Conservation (phyloP, 495 filamentous ascomycete species). For the Penicillium tannophilum region DNA sequence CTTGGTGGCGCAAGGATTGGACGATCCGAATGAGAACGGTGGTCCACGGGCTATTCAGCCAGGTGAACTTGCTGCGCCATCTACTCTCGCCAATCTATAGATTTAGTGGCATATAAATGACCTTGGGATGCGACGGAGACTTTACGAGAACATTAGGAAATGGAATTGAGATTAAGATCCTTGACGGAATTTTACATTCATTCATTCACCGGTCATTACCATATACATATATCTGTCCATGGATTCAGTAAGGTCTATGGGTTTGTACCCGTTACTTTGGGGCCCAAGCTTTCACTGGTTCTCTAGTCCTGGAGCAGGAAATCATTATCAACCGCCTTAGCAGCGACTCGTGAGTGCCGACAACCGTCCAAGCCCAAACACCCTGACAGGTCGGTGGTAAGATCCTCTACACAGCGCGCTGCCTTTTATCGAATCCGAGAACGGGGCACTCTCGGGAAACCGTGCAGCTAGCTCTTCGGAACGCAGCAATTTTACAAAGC, state of each 20-base stretch:
- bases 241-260: no score
- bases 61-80: conserved; percentile 19
- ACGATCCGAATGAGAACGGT: conserved; percentile 29
- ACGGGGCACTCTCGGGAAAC: neutral
- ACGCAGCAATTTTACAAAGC: neutral
- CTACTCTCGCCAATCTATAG: neutral
- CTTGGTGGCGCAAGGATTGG: conserved; percentile 54
- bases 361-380: no score
- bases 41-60: conserved; percentile 27
- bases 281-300: no score
- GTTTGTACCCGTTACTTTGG: no score
- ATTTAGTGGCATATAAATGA: neutral
- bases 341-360: no score
- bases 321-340: no score
- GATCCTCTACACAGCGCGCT: neutral
- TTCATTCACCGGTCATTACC: no score
- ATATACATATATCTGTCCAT: no score
- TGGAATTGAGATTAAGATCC: neutral
- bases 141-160: neutral
- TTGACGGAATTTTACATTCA: neutral
- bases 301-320: no score
- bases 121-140: neutral
- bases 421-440: neutral
- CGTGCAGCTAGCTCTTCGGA: neutral
- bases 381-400: no score